Evolutionary conservation across 495 filamentous ascomycete genomes (phyloP), one percentile per base, ranked within the genome.

Genomic region (Lophiostoma macrostomum): DNA sequence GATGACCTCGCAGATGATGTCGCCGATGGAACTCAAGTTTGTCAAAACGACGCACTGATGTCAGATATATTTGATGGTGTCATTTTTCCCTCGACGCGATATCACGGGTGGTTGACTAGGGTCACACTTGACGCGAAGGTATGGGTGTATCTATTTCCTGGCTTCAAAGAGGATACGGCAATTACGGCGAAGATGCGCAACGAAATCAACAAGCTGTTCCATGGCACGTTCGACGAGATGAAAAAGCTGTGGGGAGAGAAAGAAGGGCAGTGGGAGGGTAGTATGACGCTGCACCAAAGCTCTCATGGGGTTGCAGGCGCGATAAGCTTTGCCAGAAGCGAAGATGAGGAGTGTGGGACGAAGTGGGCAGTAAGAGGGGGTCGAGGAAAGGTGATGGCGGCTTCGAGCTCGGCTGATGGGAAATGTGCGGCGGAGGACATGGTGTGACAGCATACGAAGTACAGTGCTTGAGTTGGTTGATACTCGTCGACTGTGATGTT

Each of bases 71-170:
- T 32, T 19, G 47, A 25, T 5, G 53, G 47, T 10, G 6, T 58
- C 5, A 20, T 46, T n/a, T 58, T 50, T 22, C 54, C 54, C 13
- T 46, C 54, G 11, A 36, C 38, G 13, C 19, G 47, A 25, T 58
- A 58, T 19, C 54, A 58, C 23, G 29, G 35, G 5, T 50, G 29
- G 11, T 18, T 58, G 14, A 58, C 54, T 2, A 37, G 54, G 4
- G 11, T 58, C 24, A 50, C 48, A 13, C 44, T 52, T 27, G 54
- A 58, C 22, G 30, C 27, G 8, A 41, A 30, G 10, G 39, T 52
- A 8, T 7, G 10, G 8, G 38, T 23, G 19, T 23, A 10, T 19
- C 20, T 24, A 4, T 23, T 22, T 8, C 12, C 38, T 12, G 1
- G 11, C 11, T 14, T 23, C 1, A n/a, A 8, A 42, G 8, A 18